Conservation (phyloP, 176 grass and related monocot genomes). For the Hyparrhenia diplandra region DNA sequence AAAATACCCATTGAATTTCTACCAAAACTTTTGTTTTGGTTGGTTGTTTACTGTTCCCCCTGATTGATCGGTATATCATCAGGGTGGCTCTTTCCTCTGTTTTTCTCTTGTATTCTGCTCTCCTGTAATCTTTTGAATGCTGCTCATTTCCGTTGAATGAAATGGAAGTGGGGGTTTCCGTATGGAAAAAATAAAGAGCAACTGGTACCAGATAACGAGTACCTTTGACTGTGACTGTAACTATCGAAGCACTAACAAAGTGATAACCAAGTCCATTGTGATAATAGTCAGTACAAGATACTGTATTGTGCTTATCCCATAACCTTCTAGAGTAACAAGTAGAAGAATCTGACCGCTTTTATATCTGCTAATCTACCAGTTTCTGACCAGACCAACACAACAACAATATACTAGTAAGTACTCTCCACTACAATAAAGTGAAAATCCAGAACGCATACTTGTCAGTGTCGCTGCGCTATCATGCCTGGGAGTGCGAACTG, state of each 20-base stretch:
- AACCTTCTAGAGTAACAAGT: background rate
- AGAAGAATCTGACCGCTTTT: background rate
- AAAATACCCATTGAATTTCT: too few species aligned
- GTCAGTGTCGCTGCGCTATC: background rate
- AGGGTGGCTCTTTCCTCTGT: too few species aligned
- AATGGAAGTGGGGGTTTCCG: too few species aligned
- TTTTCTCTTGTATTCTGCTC: too few species aligned
- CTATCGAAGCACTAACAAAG: background rate
- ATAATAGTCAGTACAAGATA: background rate
- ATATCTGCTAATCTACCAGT: constrained; percentile 13
- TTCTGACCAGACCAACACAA: constrained; percentile 20
- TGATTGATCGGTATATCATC: too few species aligned
- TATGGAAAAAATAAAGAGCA: too few species aligned
- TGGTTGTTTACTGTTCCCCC: too few species aligned
- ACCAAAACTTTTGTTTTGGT: too few species aligned
- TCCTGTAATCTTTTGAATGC: too few species aligned
- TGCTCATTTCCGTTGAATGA: too few species aligned
- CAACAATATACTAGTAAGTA: constrained; percentile 13
- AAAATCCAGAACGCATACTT: background rate
- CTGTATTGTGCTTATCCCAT: background rate
- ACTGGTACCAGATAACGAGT: too few species aligned
- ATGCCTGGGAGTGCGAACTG: constrained; percentile 8
- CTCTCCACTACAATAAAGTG: background rate
- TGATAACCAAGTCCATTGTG: background rate
- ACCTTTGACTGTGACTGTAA: too few species aligned